These are phyloP conservation scores for Glebionis coronaria DNA, from an alignment of 129 eudicot genomes.

Conservation along the genomic window DNA sequence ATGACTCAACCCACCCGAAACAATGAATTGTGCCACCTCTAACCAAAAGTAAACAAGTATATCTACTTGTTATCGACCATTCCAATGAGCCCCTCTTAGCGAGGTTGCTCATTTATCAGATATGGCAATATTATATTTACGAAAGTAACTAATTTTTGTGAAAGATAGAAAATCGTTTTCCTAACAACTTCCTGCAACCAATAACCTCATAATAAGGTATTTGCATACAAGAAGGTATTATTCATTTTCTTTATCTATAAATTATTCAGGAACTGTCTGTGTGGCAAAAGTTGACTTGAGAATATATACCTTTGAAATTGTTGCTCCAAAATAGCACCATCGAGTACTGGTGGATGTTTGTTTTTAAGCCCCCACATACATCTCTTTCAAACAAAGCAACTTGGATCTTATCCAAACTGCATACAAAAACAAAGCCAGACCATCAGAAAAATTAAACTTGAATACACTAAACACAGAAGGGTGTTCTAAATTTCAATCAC, in stretches of 20 bases:
- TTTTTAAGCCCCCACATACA: constrained; percentile 46
- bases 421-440: constrained; percentile 28
- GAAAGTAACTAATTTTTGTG: neutral
- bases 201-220: neutral
- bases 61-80: neutral
- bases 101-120: too few relatives aligned
- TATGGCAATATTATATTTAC: neutral
- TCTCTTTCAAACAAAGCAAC: constrained; percentile 45
- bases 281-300: neutral
- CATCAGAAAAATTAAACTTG: constrained; percentile 18
- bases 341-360: constrained; percentile 56
- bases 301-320: constrained; percentile 43
- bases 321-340: constrained; percentile 55
- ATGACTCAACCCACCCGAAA: neutral
- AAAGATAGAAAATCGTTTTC: neutral
- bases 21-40: too few relatives aligned
- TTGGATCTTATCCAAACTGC: constrained; percentile 68
- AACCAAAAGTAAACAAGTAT: neutral
- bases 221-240: constrained; percentile 7
- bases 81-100: too few relatives aligned
- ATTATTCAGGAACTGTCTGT: neutral
- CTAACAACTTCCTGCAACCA: neutral
- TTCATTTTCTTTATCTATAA: constrained; percentile 10
- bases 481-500: constrained; percentile 6
- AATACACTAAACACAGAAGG: constrained; percentile 4